A percentile compares a stretch with the other conserved stretches of the same genome.
These are phyloP conservation scores for Thalassiosira exigua DNA, from an alignment of 352 stramenopile species.

Conservation along the genomic window DNA sequence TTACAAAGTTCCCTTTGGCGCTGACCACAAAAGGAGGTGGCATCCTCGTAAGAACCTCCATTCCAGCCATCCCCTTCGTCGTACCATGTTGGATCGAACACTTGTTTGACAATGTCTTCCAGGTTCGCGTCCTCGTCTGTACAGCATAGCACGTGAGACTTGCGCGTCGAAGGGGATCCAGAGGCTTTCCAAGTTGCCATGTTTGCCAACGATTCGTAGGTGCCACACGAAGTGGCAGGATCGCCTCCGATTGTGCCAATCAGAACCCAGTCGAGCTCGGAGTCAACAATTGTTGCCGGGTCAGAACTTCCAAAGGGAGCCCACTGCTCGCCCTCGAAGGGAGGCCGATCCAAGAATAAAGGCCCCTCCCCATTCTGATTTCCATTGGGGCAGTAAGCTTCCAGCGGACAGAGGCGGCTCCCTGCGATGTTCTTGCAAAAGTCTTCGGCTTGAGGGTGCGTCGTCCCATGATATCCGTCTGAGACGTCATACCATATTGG, in stretches of 20 bases:
- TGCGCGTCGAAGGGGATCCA: conserved; percentile 1
- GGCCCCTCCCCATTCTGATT: background rate
- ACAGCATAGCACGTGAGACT: conserved; percentile 17
- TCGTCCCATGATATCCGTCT: conserved; percentile 43
- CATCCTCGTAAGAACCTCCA: conserved; percentile 21
- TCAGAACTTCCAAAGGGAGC: conserved; percentile 10
- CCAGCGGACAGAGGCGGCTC: conserved; percentile 32
- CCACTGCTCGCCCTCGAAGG: conserved; percentile 44
- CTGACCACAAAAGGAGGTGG: conserved; percentile 29
- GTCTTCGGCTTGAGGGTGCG: conserved; percentile 23
- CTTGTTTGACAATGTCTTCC: conserved; percentile 1
- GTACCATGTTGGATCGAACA: conserved; percentile 25
- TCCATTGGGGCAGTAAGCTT: conserved; percentile 45
- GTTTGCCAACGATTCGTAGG: conserved; percentile 9
- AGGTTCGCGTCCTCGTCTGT: background rate
- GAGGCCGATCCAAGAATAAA: conserved; percentile 36
- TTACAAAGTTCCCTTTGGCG: too few species aligned
- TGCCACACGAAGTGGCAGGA: background rate
- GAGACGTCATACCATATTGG: conserved; percentile 39
- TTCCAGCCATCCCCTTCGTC: conserved; percentile 12
- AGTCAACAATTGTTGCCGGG: background rate
- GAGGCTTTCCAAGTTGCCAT: conserved; percentile 14
- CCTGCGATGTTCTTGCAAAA: conserved; percentile 44
- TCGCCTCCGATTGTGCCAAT: conserved; percentile 14
- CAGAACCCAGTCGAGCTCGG: conserved; percentile 24